Percentiles rank a stretch among this genome's conserved stretches.
These are phyloP conservation scores for Blastocladiella emersonii DNA, from an alignment of 371 early-diverging fungal species.

Conservation along the genomic window DNA sequence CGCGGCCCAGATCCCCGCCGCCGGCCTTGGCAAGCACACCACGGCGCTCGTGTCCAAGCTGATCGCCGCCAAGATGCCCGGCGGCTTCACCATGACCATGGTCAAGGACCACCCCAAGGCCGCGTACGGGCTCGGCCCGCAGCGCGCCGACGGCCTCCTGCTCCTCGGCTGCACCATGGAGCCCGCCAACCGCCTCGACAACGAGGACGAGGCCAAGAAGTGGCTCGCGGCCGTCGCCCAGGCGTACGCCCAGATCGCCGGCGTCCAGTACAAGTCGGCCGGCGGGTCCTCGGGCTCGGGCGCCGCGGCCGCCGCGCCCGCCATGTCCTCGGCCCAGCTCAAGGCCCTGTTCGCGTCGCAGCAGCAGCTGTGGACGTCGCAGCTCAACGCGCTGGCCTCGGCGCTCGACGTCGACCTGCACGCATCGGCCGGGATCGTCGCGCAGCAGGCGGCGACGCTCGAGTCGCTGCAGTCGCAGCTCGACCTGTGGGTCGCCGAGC, in stretches of 20 bases:
- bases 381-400: constrained; percentile 74
- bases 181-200: constrained; percentile 61
- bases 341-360: constrained; percentile 70
- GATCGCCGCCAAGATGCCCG: constrained; percentile 84
- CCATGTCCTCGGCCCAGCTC: constrained; percentile 17
- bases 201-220: constrained; percentile 73
- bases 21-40: constrained; percentile 74
- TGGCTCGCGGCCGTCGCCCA: constrained; percentile 72
- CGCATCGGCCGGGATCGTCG: constrained; percentile 54
- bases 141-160: constrained; percentile 66
- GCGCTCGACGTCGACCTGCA: constrained; percentile 78
- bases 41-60: constrained; percentile 63
- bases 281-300: constrained; percentile 39
- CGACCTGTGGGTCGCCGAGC: constrained; percentile 79
- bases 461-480: constrained; percentile 63
- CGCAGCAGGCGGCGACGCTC: constrained; percentile 44
- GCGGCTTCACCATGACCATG: constrained; percentile 68
- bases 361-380: constrained; percentile 61
- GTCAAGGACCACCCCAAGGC: constrained; percentile 56
- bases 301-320: constrained; percentile 38
- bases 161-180: constrained; percentile 75
- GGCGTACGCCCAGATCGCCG: constrained; percentile 64
- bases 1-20: constrained; percentile 45
- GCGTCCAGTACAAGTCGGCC: constrained; percentile 47
- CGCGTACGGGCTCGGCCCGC: constrained; percentile 71